phyloP scores from a whole-genome alignment of 1,139 yeast species.

The Sugiyamaella castrensis region DNA sequence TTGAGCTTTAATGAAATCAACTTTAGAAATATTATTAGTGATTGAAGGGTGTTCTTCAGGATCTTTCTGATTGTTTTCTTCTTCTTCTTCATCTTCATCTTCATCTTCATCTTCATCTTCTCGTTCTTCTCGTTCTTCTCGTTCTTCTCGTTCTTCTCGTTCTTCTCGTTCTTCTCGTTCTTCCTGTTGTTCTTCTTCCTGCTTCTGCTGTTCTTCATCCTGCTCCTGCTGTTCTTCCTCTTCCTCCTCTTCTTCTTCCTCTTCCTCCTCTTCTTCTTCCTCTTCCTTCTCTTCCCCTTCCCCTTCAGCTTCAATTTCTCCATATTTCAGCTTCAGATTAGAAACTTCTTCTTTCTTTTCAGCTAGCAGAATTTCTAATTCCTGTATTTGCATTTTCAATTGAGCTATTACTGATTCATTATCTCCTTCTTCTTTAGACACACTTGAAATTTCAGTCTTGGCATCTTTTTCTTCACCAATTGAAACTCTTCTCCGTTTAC shows the following conservation, averaged over 20 bases:
- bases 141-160: no score
- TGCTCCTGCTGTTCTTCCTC: not conserved
- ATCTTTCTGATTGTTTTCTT: no score
- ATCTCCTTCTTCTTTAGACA: not conserved
- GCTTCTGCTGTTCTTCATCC: conserved; percentile 9
- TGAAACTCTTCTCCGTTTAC: conserved; percentile 14
- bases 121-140: conserved; percentile 3
- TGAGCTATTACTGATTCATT: conserved; percentile 9
- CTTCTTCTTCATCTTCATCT: not conserved
- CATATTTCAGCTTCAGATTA: conserved; percentile 11
- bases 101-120: not conserved
- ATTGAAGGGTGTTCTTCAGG: no score
- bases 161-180: conserved; percentile 1
- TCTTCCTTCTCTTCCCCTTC: conserved; percentile 10
- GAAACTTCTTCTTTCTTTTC: conserved; percentile 17
- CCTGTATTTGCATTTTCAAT: conserved; percentile 16
- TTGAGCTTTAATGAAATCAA: no score
- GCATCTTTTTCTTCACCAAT: conserved; percentile 5
- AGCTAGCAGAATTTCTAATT: conserved; percentile 15
- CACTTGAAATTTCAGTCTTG: not conserved
- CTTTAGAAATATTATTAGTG: no score
- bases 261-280: conserved; percentile 5
- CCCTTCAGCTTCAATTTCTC: conserved; percentile 7
- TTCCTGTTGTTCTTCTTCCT: conserved; percentile 4
- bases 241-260: conserved; percentile 4